Percentiles rank a stretch among this genome's conserved stretches.
These are phyloP conservation scores for Lanmaoa rubissima DNA, from an alignment of 768 basidiomycete genomes.

Conservation along the genomic window DNA sequence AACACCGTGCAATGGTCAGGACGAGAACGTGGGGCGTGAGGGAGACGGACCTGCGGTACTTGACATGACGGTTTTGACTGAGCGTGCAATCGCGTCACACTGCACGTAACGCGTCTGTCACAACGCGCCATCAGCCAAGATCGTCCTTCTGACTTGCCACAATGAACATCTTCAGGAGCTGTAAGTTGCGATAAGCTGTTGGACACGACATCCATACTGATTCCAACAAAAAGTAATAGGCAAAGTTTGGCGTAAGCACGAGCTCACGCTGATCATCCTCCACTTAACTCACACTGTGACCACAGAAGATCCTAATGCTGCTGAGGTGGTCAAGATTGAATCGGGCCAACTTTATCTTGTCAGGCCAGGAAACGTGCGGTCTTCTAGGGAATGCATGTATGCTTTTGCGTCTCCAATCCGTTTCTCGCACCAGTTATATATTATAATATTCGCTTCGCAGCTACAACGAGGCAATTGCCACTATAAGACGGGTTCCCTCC, in stretches of 20 bases:
- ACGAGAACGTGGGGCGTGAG: background rate
- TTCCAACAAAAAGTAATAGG: conserved; percentile 60
- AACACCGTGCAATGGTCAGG: background rate
- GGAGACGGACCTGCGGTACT: conserved; percentile 8
- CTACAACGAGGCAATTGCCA: conserved; percentile 94
- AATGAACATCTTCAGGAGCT: conserved; percentile 85
- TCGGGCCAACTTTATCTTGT: conserved; percentile 90
- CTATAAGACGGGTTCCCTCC: conserved; percentile 80
- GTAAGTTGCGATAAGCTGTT: conserved; percentile 44
- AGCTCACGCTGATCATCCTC: conserved; percentile 13
- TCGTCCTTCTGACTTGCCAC: conserved; percentile 27
- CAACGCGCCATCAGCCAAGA: conserved; percentile 15
- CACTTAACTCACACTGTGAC: conserved; percentile 26
- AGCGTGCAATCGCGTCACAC: conserved; percentile 20
- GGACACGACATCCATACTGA: conserved; percentile 20
- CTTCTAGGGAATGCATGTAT: conserved; percentile 96
- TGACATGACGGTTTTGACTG: conserved; percentile 7
- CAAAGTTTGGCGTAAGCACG: conserved; percentile 89
- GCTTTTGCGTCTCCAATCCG: conserved; percentile 26
- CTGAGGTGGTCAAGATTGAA: conserved; percentile 93
- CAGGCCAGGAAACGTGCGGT: conserved; percentile 86
- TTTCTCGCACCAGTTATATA: background rate
- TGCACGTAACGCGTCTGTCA: conserved; percentile 28
- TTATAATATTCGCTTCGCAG: conserved; percentile 39
- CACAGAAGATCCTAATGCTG: conserved; percentile 88